Evolutionary conservation across 768 basidiomycete genomes (phyloP).

Genomic region (Mycena galopus): DNA sequence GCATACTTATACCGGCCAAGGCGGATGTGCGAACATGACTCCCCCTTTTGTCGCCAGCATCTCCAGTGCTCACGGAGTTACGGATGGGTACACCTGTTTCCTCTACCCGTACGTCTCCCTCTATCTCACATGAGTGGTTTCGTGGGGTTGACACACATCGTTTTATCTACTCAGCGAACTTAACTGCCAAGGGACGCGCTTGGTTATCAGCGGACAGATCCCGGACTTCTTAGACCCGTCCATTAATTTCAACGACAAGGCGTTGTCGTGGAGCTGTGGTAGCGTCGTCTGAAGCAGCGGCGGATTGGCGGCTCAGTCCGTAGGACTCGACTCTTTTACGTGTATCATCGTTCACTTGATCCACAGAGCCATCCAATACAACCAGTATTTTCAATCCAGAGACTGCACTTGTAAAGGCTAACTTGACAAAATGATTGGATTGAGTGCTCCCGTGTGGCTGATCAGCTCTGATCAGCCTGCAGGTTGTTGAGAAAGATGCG

Average conservation of each 20-base stretch:
- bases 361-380: too few relatives aligned
- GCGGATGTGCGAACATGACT: not conserved
- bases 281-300: not conserved
- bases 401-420: too few relatives aligned
- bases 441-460: too few relatives aligned
- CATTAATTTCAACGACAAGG: constrained; percentile 12
- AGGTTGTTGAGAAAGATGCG: too few relatives aligned
- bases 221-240: not conserved
- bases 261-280: not conserved
- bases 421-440: too few relatives aligned
- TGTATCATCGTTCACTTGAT: too few relatives aligned
- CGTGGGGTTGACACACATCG: not conserved
- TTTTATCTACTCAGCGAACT: not conserved
- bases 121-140: not conserved
- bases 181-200: not conserved
- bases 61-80: constrained; percentile 2
- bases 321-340: too few relatives aligned
- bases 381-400: too few relatives aligned
- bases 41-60: not conserved
- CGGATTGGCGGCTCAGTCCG: too few relatives aligned
- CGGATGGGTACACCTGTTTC: constrained; percentile 8
- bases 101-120: not conserved
- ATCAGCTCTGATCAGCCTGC: too few relatives aligned
- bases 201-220: constrained; percentile 4
- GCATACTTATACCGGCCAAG: not conserved